Conservation (phyloP, 164 flowering plant species). For the Magnolia sinica region DNA sequence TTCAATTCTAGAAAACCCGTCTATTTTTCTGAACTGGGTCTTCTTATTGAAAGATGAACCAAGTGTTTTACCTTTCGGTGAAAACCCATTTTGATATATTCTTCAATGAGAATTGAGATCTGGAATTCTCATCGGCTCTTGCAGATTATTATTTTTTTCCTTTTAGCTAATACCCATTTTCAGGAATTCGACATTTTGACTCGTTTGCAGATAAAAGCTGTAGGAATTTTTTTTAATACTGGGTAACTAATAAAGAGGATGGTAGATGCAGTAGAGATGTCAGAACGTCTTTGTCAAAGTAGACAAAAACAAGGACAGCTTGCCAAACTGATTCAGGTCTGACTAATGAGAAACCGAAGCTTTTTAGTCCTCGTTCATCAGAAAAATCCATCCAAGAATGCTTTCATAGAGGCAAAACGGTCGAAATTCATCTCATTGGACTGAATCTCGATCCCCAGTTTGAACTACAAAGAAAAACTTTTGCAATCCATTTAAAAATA, state of each 20-base stretch:
- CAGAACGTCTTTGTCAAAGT: neutral
- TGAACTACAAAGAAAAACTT: no score
- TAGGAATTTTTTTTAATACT: neutral
- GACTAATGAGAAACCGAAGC: neutral
- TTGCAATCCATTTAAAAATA: no score
- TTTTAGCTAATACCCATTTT: neutral
- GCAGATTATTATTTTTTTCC: no score
- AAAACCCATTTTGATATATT: neutral
- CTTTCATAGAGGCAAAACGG: no score
- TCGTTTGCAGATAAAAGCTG: neutral
- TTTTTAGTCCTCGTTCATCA: neutral
- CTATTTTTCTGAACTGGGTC: neutral
- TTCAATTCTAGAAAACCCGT: neutral
- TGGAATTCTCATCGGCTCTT: neutral
- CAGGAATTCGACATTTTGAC: neutral
- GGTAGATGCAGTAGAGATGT: neutral
- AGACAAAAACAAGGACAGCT: neutral
- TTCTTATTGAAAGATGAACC: neutral
- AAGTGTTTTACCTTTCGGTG: neutral
- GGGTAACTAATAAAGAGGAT: neutral
- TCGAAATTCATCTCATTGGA: no score
- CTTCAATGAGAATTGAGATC: neutral
- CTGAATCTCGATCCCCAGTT: no score
- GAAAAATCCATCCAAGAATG: neutral
- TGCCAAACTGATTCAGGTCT: neutral